These are phyloP conservation scores for Fraxinus ornus DNA, from an alignment of 305 asterid genomes.

Conservation along the genomic window DNA sequence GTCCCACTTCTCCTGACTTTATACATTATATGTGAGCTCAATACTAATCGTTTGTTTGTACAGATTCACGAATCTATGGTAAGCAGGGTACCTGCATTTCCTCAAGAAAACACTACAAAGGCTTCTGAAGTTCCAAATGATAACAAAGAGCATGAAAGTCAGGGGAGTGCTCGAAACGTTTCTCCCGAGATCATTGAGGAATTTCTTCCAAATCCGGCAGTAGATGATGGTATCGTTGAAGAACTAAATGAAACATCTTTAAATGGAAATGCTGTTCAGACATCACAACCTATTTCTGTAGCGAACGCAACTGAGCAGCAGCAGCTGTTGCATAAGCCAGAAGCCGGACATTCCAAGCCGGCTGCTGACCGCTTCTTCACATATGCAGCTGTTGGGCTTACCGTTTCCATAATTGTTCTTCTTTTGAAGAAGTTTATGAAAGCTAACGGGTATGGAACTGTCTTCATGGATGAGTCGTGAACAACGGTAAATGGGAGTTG, in stretches of 20 bases:
- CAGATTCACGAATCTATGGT: constrained; percentile 78
- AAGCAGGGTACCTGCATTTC: constrained; percentile 55
- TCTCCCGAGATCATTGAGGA: constrained; percentile 35
- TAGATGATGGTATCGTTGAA: constrained; percentile 35
- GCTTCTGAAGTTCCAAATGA: constrained; percentile 37
- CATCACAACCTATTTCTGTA: constrained; percentile 30
- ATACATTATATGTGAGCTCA: neutral
- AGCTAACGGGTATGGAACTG: constrained; percentile 70
- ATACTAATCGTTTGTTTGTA: constrained; percentile 17
- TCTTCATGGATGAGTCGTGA: constrained; percentile 66
- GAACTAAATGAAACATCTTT: constrained; percentile 37
- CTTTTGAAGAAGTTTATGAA: constrained; percentile 76
- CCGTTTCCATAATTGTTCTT: constrained; percentile 66
- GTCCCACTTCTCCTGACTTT: constrained; percentile 14
- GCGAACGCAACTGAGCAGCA: constrained; percentile 35
- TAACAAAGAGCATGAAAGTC: constrained; percentile 31
- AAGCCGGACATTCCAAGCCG: constrained; percentile 41
- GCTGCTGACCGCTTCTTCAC: constrained; percentile 75
- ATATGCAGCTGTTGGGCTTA: constrained; percentile 76
- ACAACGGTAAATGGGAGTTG: constrained; percentile 19
- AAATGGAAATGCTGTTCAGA: constrained; percentile 37
- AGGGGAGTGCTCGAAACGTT: constrained; percentile 30
- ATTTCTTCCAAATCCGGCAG: constrained; percentile 25
- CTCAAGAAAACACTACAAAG: constrained; percentile 38
- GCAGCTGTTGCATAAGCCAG: constrained; percentile 39